Evolutionary conservation across 768 basidiomycete genomes (phyloP).

Genomic region (Daedaleopsis sinensis): DNA sequence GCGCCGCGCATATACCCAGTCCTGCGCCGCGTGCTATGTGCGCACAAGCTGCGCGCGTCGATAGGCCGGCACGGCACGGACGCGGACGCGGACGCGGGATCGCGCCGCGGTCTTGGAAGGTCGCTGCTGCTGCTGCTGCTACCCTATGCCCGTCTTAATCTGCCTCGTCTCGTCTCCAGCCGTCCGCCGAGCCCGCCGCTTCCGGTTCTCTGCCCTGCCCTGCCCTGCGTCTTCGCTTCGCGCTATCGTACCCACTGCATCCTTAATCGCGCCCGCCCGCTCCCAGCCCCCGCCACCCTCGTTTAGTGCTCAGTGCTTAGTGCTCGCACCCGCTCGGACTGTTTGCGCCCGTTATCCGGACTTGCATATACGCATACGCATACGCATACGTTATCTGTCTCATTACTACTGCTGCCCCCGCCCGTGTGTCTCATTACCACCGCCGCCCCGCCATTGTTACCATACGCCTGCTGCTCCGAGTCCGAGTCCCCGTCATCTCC

Average conservation of each 20-base stretch:
- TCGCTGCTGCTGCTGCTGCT: background rate
- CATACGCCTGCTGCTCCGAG: too few relatives aligned
- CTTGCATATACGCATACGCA: background rate
- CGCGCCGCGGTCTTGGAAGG: background rate
- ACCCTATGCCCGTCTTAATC: background rate
- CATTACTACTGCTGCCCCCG: background rate
- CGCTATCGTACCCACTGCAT: background rate
- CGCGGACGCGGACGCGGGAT: background rate
- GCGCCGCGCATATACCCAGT: background rate
- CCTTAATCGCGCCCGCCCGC: background rate
- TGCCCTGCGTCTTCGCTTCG: background rate
- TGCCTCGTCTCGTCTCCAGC: background rate
- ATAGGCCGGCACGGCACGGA: background rate
- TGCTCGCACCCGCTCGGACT: too few relatives aligned
- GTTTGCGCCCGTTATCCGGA: background rate
- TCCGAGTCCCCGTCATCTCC: too few relatives aligned
- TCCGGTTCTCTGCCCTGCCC: background rate
- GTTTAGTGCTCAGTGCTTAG: background rate
- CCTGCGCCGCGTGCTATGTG: background rate
- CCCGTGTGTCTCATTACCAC: background rate
- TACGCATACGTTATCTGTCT: background rate
- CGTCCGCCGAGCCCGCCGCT: background rate
- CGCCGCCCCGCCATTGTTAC: background rate
- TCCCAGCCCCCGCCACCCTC: background rate
- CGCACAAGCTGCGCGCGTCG: background rate